Evolutionary conservation across 176 grass and related monocot genomes (phyloP), one percentile per base, ranked within the genome.

Genomic region (Dactylis glomerata): DNA sequence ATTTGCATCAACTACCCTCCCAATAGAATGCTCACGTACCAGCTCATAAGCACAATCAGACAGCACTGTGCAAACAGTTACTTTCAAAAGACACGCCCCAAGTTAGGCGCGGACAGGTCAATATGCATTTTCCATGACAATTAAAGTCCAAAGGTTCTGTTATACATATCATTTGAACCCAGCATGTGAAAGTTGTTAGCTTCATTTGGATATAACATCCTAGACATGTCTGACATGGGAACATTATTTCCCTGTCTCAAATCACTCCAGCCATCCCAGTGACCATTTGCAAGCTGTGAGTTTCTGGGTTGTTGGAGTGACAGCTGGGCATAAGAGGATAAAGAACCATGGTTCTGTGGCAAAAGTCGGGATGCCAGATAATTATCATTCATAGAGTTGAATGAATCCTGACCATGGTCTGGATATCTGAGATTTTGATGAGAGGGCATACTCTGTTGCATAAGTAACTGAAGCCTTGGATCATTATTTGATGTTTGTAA

Each of bases 101-200:
- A 46, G 58, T 64, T 56, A 77, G 82, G 76, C 5, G 31, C 56
- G 36, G 20, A 45, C 75, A 92, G 64, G 34, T 79, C 82, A 73
- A 90, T 22, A 56, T 28, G 19, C 57, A 81, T 68, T 32, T 64
- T 37, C 69, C 23, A 71, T 13, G 63, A 74, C 52, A 77, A 75
- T 89, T 70, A 97, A 79, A 94, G 82, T 88, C 95, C 92, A 89
- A 94, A 97, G 84, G 92, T 85, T 83, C 84, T 94, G 86, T 89
- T 92, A 82, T 88, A 94, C 17, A 97, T 19, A 92, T 92, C 87
- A 76, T 82, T 87, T 66, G 86, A 82, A 69, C 89, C 81, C 31
- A 88, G 66, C 61, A 92, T 82, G 71, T 92, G 94, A 62, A 94
- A 88, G 77, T 62, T 90, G 73, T 84, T 82, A 20, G 78, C 86